Evolutionary conservation across 495 filamentous ascomycete genomes (phyloP).

Genomic region (Aspergillus avenaceus): DNA sequence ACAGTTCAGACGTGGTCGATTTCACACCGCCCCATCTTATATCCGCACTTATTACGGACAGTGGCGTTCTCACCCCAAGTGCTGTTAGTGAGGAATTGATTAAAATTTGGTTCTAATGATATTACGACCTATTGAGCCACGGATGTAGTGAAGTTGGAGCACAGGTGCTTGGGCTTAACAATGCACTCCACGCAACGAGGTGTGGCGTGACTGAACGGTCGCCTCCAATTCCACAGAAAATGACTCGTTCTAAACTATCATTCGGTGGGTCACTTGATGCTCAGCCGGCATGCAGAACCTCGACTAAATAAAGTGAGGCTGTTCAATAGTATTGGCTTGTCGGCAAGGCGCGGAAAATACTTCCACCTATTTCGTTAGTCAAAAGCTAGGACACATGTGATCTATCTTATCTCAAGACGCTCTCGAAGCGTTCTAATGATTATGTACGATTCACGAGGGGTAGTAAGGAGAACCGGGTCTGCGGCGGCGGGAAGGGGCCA

Average conservation of each 20-base stretch:
- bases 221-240: not conserved
- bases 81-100: slow-evolving; percentile 76
- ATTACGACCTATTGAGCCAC: not conserved
- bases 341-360: not conserved
- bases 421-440: not conserved
- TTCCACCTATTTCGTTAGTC: not conserved
- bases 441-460: not conserved
- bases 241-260: not conserved
- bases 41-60: slow-evolving; percentile 73
- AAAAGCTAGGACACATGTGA: not conserved
- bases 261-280: not conserved
- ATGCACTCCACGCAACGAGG: not conserved
- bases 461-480: not conserved
- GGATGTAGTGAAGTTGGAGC: not conserved
- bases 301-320: not conserved
- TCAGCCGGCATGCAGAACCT: not conserved
- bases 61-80: slow-evolving; percentile 68
- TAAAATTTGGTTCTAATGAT: slow-evolving; percentile 64
- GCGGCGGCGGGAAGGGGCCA: not conserved
- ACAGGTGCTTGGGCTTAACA: not conserved
- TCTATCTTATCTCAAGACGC: not conserved
- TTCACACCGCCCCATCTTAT: slow-evolving; percentile 84
- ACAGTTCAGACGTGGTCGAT: slow-evolving; percentile 62
- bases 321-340: not conserved
- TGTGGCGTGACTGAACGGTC: not conserved